Evolutionary conservation across 352 stramenopile species (phyloP).

Genomic region (Phytopythium vexans): DNA sequence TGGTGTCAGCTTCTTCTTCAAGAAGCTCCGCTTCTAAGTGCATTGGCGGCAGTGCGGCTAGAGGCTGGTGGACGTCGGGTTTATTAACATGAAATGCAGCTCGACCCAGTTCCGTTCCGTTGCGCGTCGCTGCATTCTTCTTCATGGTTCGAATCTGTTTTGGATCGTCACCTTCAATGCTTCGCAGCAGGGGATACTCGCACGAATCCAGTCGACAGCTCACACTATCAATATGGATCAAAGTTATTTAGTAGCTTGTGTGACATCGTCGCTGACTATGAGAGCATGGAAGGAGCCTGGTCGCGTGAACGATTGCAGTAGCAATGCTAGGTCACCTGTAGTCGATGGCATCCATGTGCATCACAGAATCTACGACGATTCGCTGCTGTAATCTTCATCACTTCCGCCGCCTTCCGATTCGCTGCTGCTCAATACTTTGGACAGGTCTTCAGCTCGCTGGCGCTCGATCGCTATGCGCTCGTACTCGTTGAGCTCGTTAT

Average conservation of each 20-base stretch:
- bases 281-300: slow-evolving; percentile 18
- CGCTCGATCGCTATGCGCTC: slow-evolving; percentile 33
- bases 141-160: not conserved
- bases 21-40: slow-evolving; percentile 99
- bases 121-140: slow-evolving; percentile 8
- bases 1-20: slow-evolving; percentile 99
- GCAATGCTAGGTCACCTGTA: no score
- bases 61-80: slow-evolving; percentile 41
- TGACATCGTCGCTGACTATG: slow-evolving; percentile 1
- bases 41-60: slow-evolving; percentile 36
- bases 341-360: no score
- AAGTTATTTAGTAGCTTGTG: slow-evolving; percentile 8
- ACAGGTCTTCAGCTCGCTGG: slow-evolving; percentile 34
- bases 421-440: slow-evolving; percentile 26
- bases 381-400: slow-evolving; percentile 14
- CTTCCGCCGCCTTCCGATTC: slow-evolving; percentile 23
- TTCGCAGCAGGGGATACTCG: not conserved
- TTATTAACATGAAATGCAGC: slow-evolving; percentile 58
- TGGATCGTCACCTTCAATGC: not conserved
- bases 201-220: slow-evolving; percentile 1
- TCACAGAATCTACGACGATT: slow-evolving; percentile 1
- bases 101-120: slow-evolving; percentile 62
- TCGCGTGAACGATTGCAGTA: not conserved
- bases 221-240: slow-evolving; percentile 1
- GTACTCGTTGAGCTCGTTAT: slow-evolving; percentile 20